Conservation (phyloP, 768 basidiomycete species). For the Podaxis sp. region DNA sequence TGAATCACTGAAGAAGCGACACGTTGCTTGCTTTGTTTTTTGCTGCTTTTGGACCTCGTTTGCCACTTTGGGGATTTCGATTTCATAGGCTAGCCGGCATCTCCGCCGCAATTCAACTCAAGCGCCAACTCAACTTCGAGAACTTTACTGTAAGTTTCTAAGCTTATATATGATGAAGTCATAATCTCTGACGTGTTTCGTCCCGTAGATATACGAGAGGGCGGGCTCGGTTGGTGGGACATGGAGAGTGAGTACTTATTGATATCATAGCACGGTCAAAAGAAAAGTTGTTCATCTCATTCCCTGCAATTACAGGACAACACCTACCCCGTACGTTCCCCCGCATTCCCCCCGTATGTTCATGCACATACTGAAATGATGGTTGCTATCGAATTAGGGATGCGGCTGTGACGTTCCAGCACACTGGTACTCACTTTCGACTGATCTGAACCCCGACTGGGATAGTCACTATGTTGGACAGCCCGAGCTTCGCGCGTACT, state of each 20-base stretch:
- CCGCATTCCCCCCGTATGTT: neutral
- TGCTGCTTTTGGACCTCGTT: neutral
- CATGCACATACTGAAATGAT: neutral
- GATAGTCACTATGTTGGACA: conserved; percentile 43
- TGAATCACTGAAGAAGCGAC: neutral
- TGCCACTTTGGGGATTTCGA: neutral
- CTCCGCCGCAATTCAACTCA: conserved; percentile 46
- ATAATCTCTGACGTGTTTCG: neutral
- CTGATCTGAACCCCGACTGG: conserved; percentile 56
- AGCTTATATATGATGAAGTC: neutral
- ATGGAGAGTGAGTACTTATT: conserved; percentile 46
- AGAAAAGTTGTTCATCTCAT: conserved; percentile 1
- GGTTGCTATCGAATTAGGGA: conserved; percentile 31
- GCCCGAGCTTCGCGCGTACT: conserved; percentile 51
- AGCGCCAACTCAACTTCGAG: conserved; percentile 40
- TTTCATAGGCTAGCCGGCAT: conserved; percentile 44
- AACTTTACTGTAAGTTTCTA: conserved; percentile 45
- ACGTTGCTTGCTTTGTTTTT: neutral
- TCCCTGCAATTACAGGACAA: conserved; percentile 40
- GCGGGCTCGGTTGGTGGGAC: conserved; percentile 51
- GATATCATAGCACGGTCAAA: neutral
- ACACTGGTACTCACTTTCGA: conserved; percentile 57
- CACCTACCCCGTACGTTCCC: conserved; percentile 46
- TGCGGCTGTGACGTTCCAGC: conserved; percentile 57
- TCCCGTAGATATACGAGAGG: conserved; percentile 49